Percentiles rank a stretch among this genome's conserved stretches.
Conservation (phyloP, 2,329 filamentous ascomycete species). For the Lasiodiplodia citricola region DNA sequence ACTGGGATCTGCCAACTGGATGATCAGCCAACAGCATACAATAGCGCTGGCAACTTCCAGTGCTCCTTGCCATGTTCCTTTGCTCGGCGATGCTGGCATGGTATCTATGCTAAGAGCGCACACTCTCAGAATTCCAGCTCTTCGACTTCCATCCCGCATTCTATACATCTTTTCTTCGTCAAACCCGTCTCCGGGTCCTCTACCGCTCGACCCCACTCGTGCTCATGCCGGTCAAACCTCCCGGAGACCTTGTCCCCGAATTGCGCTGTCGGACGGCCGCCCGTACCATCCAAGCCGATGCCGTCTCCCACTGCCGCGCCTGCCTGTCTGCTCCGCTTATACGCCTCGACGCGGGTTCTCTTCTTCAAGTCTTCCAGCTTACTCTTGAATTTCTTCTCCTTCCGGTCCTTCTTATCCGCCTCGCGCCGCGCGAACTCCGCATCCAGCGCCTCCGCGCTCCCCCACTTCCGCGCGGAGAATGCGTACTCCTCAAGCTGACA, state of each 20-base stretch:
- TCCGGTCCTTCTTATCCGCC: conserved; percentile 78
- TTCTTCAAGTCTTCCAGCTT: conserved; percentile 92
- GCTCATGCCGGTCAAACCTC: conserved; percentile 74
- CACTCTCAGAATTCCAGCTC: conserved; percentile 63
- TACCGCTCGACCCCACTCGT: conserved; percentile 76
- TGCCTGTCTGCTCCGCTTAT: conserved; percentile 60
- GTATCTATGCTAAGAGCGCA: too few species aligned
- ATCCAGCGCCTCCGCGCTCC: conserved; percentile 81
- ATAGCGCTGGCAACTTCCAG: too few species aligned
- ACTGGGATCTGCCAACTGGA: too few species aligned
- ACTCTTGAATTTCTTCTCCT: conserved; percentile 89
- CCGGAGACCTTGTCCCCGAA: conserved; percentile 80
- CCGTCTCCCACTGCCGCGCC: conserved; percentile 45
- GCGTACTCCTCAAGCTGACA: conserved; percentile 96
- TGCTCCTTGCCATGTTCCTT: too few species aligned
- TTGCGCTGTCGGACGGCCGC: conserved; percentile 53
- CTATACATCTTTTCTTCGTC: conserved; percentile 75
- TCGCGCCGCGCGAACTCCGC: conserved; percentile 84
- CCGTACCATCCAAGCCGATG: conserved; percentile 49
- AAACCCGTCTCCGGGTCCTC: conserved; percentile 70
- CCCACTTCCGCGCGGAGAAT: conserved; percentile 84
- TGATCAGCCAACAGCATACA: too few species aligned
- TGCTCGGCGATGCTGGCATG: too few species aligned
- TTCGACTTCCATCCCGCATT: conserved; percentile 71
- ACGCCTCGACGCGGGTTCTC: conserved; percentile 89